Evolutionary conservation across 2,329 filamentous ascomycete species (phyloP).

Genomic region (Botrytis medusae): DNA sequence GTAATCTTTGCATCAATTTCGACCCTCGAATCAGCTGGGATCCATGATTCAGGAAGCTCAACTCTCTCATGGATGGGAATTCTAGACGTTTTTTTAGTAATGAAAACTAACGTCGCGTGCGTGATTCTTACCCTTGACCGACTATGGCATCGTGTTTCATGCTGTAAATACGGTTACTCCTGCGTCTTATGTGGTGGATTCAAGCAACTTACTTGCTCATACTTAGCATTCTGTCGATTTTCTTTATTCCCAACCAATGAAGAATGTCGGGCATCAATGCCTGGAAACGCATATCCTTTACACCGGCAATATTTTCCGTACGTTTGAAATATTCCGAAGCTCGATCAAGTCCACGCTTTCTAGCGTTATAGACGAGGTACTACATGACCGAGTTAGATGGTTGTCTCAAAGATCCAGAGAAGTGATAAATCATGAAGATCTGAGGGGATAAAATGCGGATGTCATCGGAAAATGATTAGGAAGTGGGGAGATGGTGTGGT

Average conservation of each 20-base stretch:
- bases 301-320: conserved; percentile 97
- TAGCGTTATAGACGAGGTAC: conserved; percentile 69
- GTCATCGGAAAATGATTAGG: conserved; percentile 41
- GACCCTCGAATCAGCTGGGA: conserved; percentile 91
- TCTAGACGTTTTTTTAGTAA: conserved; percentile 42
- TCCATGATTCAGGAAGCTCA: conserved; percentile 89
- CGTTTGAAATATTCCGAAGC: conserved; percentile 94
- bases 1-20: conserved; percentile 99
- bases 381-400: conserved; percentile 33
- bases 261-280: conserved; percentile 97
- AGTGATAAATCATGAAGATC: conserved; percentile 17
- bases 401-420: conserved; percentile 17
- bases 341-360: conserved; percentile 74
- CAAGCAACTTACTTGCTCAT: conserved; percentile 71
- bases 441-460: conserved; percentile 25
- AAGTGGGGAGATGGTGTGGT: conserved; percentile 55
- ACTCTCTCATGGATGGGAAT: conserved; percentile 88
- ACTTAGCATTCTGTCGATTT: conserved; percentile 97
- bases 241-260: conserved; percentile 97
- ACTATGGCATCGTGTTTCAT: conserved; percentile 93
- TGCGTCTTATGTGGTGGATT: conserved; percentile 22
- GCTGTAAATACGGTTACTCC: conserved; percentile 45
- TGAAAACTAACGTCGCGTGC: conserved; percentile 15
- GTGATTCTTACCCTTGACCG: conserved; percentile 61
- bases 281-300: conserved; percentile 97